Conservation (phyloP, 1,284 basidiomycete species). For the Cystobasidiaceae sp. region DNA sequence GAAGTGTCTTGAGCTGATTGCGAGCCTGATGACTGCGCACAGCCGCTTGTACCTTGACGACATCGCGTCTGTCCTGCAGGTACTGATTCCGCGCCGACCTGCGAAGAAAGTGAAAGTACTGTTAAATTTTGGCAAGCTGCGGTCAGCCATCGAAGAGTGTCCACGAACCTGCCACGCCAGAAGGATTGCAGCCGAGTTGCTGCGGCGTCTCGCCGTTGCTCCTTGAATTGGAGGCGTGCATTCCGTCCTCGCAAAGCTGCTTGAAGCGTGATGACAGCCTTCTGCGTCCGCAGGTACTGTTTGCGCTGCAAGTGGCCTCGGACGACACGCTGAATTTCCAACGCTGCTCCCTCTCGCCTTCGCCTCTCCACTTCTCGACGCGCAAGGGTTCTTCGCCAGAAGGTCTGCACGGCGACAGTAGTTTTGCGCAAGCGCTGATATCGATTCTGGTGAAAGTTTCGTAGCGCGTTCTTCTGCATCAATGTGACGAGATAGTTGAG, state of each 20-base stretch:
- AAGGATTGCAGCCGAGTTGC: conserved; percentile 65
- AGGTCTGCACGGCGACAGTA: conserved; percentile 82
- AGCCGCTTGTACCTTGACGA: conserved; percentile 86
- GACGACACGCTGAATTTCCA: conserved; percentile 67
- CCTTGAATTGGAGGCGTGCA: conserved; percentile 62
- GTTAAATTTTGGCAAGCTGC: neutral
- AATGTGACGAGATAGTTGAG: conserved; percentile 87
- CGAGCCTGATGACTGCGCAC: conserved; percentile 82
- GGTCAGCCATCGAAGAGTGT: neutral
- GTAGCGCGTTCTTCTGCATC: conserved; percentile 93
- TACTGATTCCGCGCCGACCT: conserved; percentile 65
- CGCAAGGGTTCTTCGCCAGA: conserved; percentile 84
- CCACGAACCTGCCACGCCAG: conserved; percentile 36
- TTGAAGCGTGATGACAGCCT: conserved; percentile 69
- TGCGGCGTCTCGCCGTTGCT: conserved; percentile 60
- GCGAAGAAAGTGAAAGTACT: conserved; percentile 4
- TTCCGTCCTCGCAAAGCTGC: conserved; percentile 80
- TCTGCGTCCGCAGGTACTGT: conserved; percentile 61
- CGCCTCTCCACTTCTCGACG: conserved; percentile 65
- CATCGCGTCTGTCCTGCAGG: conserved; percentile 60
- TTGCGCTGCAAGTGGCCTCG: conserved; percentile 71
- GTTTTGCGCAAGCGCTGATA: conserved; percentile 68
- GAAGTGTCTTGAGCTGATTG: conserved; percentile 74
- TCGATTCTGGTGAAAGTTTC: conserved; percentile 73
- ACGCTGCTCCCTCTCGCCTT: conserved; percentile 67